phyloP scores from a whole-genome alignment of 2,329 filamentous ascomycete genomes.

The Davidsoniella virescens region DNA sequence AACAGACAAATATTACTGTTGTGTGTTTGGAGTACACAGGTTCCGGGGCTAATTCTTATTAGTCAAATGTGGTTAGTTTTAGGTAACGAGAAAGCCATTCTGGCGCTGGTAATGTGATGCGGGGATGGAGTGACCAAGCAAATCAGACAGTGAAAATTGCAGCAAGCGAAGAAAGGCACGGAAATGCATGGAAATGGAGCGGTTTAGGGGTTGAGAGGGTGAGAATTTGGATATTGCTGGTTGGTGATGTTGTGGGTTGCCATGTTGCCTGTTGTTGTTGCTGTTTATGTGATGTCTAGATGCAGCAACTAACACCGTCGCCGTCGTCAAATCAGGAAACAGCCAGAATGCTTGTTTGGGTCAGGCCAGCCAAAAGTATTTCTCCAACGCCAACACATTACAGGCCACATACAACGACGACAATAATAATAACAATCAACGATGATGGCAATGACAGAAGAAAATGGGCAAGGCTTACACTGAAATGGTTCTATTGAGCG shows the following conservation, averaged over 20 bases:
- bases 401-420: no score
- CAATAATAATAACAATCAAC: no score
- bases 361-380: no score
- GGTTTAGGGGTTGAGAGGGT: background rate
- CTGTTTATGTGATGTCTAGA: background rate
- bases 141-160: background rate
- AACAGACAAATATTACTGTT: no score
- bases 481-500: no score
- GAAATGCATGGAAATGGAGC: background rate
- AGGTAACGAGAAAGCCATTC: conserved; percentile 16
- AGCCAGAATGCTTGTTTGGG: no score
- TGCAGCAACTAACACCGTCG: background rate
- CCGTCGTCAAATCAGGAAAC: no score
- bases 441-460: no score
- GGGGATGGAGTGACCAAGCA: conserved; percentile 8
- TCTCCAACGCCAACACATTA: no score
- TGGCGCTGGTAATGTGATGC: conserved; percentile 9
- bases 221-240: background rate
- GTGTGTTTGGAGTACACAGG: conserved; percentile 6
- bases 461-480: no score
- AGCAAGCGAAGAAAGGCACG: conserved; percentile 6
- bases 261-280: background rate
- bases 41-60: conserved; percentile 15
- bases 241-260: background rate
- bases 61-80: conserved; percentile 17